Conservation (phyloP, 2,329 filamentous ascomycete genomes). For the Ophiostoma piceae region DNA sequence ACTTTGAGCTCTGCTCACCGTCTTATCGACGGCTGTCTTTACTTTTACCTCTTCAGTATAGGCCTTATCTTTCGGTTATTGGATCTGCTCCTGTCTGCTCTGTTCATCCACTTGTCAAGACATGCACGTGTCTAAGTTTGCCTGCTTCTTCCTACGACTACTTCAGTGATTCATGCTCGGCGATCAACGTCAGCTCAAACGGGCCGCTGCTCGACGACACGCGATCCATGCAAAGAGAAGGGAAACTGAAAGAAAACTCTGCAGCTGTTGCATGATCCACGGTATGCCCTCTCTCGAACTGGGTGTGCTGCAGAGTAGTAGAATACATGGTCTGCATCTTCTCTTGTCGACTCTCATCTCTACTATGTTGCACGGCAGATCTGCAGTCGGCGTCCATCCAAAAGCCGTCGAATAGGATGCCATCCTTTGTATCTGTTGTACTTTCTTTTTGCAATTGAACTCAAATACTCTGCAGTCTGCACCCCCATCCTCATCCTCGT, state of each 20-base stretch:
- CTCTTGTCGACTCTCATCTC: not conserved
- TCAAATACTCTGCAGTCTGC: not conserved
- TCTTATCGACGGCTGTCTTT: too few relatives aligned
- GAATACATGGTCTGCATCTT: not conserved
- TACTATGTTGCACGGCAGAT: conserved; percentile 4
- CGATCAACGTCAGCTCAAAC: not conserved
- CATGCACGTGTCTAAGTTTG: not conserved
- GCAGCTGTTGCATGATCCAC: conserved; percentile 8
- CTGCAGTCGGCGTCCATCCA: not conserved
- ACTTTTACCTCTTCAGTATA: too few relatives aligned
- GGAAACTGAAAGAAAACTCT: not conserved
- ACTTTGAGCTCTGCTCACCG: too few relatives aligned
- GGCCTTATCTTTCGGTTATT: too few relatives aligned
- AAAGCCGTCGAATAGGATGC: not conserved
- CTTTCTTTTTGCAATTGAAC: not conserved
- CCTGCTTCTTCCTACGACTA: not conserved
- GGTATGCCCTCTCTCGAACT: not conserved
- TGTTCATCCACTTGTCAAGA: not conserved
- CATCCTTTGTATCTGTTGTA: not conserved
- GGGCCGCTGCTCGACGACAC: not conserved
- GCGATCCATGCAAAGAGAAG: not conserved
- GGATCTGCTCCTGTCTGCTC: too few relatives aligned
- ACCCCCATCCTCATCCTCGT: not conserved
- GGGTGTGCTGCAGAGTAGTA: conserved; percentile 3
- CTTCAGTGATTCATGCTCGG: not conserved